Evolutionary conservation across 805 yeast species (phyloP).

Genomic region (Lipomyces mesembrius): DNA sequence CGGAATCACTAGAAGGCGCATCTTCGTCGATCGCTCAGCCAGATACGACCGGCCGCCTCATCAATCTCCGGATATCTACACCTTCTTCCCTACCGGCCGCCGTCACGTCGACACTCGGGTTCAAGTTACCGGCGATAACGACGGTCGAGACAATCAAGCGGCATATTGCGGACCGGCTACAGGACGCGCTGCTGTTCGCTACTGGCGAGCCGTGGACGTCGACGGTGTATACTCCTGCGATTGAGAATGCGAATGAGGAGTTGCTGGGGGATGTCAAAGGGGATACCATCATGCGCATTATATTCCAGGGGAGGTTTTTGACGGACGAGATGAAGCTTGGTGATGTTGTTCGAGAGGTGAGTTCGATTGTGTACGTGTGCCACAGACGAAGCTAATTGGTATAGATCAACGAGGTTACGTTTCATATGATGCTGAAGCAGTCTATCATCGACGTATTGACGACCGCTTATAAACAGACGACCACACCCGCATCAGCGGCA

Average conservation of each 20-base stretch:
- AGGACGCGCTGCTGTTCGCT: slow-evolving; percentile 27
- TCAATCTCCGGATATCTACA: slow-evolving; percentile 24
- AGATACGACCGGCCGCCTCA: slow-evolving; percentile 3
- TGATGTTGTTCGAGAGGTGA: slow-evolving; percentile 19
- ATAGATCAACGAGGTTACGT: slow-evolving; percentile 24
- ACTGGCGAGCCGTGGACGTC: slow-evolving; percentile 32
- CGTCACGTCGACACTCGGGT: slow-evolving; percentile 14
- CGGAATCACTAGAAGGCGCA: neutral
- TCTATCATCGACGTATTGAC: slow-evolving; percentile 23
- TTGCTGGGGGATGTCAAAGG: slow-evolving; percentile 20
- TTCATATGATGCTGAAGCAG: slow-evolving; percentile 30
- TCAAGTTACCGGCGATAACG: slow-evolving; percentile 13
- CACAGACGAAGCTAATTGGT: neutral
- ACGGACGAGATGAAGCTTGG: slow-evolving; percentile 18
- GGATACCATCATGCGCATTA: slow-evolving; percentile 24
- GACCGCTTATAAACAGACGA: neutral
- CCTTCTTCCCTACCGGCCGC: slow-evolving; percentile 25
- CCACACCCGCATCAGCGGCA: neutral
- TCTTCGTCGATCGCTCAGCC: neutral
- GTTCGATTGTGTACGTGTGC: neutral
- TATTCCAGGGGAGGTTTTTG: slow-evolving; percentile 34
- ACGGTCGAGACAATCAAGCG: slow-evolving; percentile 24
- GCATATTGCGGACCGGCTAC: slow-evolving; percentile 21
- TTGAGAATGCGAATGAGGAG: slow-evolving; percentile 20
- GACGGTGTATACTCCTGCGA: slow-evolving; percentile 27